Conservation (phyloP, 2,329 filamentous ascomycete species). For the Aspergillus tubingensis region DNA sequence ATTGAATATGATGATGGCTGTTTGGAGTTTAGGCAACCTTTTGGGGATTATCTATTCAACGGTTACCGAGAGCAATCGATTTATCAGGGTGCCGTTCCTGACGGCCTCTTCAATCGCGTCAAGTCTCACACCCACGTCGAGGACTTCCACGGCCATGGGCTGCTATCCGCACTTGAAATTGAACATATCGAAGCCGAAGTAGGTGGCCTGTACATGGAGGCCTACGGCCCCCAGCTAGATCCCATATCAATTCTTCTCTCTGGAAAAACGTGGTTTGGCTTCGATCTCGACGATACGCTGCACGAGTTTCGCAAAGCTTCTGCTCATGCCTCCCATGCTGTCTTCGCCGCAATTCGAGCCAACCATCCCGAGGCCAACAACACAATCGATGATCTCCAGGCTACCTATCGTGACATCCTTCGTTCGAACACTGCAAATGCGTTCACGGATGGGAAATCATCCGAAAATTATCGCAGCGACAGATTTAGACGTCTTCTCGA, state of each 20-base stretch:
- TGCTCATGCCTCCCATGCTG: conserved; percentile 33
- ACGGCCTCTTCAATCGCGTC: neutral
- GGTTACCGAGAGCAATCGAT: neutral
- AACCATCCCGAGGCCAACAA: conserved; percentile 11
- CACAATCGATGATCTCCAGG: conserved; percentile 13
- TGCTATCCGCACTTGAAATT: neutral
- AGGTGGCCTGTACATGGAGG: neutral
- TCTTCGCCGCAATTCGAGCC: conserved; percentile 35
- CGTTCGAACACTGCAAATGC: conserved; percentile 39
- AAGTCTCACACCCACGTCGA: neutral
- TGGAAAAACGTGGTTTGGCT: conserved; percentile 44
- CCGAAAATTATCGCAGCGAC: conserved; percentile 47
- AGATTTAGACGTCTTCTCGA: conserved; percentile 40
- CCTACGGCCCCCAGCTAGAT: neutral
- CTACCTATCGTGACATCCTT: conserved; percentile 39
- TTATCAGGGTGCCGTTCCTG: neutral
- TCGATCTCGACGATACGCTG: conserved; percentile 54
- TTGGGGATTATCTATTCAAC: neutral
- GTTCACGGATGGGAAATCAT: conserved; percentile 50
- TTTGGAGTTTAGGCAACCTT: neutral
- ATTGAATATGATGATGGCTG: neutral
- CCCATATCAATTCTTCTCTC: neutral
- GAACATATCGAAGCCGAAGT: neutral
- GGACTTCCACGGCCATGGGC: neutral
- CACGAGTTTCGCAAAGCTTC: conserved; percentile 51